Base-by-base conservation (phyloP, 2,329 filamentous ascomycete species). In the Chrysoporthe cubensis region DNA sequence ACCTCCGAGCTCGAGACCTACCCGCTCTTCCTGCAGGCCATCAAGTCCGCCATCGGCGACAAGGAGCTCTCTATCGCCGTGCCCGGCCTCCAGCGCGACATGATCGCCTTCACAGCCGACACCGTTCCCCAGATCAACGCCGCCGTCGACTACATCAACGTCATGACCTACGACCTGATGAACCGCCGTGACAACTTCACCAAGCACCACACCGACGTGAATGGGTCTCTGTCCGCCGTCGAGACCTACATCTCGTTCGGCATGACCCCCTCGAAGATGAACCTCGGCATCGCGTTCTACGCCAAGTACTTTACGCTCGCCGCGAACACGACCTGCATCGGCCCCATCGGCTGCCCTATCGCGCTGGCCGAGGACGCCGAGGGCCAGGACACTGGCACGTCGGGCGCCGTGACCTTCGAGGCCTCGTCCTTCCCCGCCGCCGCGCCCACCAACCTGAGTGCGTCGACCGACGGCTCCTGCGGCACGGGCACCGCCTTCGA, bases 81-180 rank as follows among this genome's bases (percentile, higher is more conserved):
- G 0, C 91, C 90, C 0, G 90, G 88, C 1, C 81, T 88, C 3
- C 80, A 85, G 70, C 77, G 80, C 59, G 90, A 93, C 73, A 86
- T 93, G 84, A 85, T 93, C 58, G 90, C 88, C 14, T 92, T 87
- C 75, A 91, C 87, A 0, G 70, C 79, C 2, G 78, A 83, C 8
- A 88, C 85, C 18, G 80, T 89, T 0, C 87, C 88, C 0, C 78
- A 82, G 66, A 90, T 93, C 73, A 83, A 81, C 72, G 74, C 80
- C 4, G 80, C 83, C 1, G 83, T 92, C 18, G 88, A 93, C 73
- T 89, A 89, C 71, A 81, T 92, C 75, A 93, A 92, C 72, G 80
- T 84, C 73, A 85, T 92, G 90, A 84, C 86, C 1, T 92, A 92
- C 75, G 90, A 92, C 73, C 78, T 91, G 66, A 88, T 90, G 82